Evolutionary conservation across 176 grass and related monocot species (phyloP).

Genomic region (barley (Hordeum vulgare)): DNA sequence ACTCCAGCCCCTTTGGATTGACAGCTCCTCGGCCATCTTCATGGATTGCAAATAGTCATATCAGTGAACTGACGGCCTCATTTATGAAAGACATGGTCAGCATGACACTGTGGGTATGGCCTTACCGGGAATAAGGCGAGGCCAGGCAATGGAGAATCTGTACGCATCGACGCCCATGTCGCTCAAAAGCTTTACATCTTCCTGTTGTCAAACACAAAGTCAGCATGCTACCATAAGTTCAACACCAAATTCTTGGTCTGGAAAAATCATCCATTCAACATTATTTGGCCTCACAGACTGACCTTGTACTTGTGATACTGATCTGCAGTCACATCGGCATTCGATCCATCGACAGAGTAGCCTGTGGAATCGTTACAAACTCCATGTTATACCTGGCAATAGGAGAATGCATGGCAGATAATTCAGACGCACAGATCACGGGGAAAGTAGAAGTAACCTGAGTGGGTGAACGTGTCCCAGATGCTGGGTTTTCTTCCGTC

Average conservation of each 20-base stretch:
- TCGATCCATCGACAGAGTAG: constrained; percentile 25
- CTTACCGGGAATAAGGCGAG: constrained; percentile 78
- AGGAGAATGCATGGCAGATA: background rate
- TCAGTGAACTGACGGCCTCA: background rate
- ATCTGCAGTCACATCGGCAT: constrained; percentile 73
- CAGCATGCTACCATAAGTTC: background rate
- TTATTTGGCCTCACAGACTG: background rate
- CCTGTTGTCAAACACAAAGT: constrained; percentile 24
- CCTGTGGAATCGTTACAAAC: constrained; percentile 37
- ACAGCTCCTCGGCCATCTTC: constrained; percentile 81
- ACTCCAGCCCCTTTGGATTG: constrained; percentile 71
- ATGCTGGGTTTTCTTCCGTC: constrained; percentile 36
- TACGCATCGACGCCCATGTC: constrained; percentile 82
- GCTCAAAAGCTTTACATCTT: constrained; percentile 88
- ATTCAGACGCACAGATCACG: background rate
- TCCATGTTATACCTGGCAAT: background rate
- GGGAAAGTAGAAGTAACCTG: constrained; percentile 1
- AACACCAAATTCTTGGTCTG: background rate
- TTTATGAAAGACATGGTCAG: too few relatives aligned
- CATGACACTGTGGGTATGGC: background rate
- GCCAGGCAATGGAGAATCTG: constrained; percentile 84
- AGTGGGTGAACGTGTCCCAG: constrained; percentile 61
- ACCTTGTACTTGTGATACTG: constrained; percentile 98
- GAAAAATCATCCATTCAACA: background rate
- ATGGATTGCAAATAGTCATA: background rate